Evolutionary conservation across 495 filamentous ascomycete genomes (phyloP).

Genomic region (Aspergillus nanangensis): DNA sequence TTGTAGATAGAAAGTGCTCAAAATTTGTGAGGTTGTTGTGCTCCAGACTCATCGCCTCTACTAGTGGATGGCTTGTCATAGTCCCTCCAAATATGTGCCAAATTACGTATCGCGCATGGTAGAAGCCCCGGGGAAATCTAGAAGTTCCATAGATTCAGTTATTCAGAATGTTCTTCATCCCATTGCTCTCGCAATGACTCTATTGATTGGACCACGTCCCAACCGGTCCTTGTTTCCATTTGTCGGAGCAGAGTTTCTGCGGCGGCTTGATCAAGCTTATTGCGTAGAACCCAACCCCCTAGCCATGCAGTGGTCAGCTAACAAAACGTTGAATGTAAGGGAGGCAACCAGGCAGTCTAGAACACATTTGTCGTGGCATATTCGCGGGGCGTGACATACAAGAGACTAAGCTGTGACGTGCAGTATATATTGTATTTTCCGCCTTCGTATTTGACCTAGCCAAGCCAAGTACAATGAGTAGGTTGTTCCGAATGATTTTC

Average conservation of each 20-base stretch:
- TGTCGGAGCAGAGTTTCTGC: conserved; percentile 20
- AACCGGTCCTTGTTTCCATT: conserved; percentile 25
- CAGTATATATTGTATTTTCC: conserved; percentile 28
- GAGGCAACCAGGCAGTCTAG: no score
- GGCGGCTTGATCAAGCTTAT: conserved; percentile 20
- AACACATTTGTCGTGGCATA: not conserved
- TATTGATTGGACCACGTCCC: conserved; percentile 24
- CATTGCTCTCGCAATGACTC: conserved; percentile 21
- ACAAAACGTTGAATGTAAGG: no score
- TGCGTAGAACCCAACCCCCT: conserved; percentile 29
- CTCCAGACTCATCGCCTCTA: no score
- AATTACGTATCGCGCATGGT: no score
- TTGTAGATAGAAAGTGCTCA: no score
- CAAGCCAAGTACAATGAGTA: conserved; percentile 21
- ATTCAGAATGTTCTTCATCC: conserved; percentile 13
- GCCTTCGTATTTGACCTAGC: conserved; percentile 25
- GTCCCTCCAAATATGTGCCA: no score
- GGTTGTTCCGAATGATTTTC: conserved; percentile 22
- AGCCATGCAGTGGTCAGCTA: not conserved
- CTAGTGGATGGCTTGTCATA: no score
- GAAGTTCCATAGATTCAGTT: no score
- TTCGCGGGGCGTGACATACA: conserved; percentile 10
- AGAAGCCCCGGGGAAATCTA: no score
- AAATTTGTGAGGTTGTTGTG: no score
- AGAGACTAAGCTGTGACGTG: conserved; percentile 25